phyloP scores from a whole-genome alignment of 805 yeast species.

The Osmozyma mogii region DNA sequence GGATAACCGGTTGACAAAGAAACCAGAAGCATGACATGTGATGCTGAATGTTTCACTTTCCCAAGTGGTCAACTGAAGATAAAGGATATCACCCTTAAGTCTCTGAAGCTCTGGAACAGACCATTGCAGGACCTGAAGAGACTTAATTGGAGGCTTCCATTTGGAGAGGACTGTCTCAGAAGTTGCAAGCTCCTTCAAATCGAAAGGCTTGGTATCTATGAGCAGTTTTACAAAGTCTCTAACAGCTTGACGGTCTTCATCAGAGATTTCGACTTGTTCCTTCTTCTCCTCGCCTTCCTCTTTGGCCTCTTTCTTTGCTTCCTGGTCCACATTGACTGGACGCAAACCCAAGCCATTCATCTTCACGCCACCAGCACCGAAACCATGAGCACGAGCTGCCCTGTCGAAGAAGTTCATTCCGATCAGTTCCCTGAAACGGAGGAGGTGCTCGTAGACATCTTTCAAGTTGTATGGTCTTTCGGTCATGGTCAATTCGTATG shows the following conservation, averaged over 20 bases:
- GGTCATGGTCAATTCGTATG: conserved; percentile 29
- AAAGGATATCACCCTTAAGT: conserved; percentile 70
- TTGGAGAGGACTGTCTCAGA: conserved; percentile 20
- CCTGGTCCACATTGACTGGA: conserved; percentile 9
- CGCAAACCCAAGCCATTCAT: conserved; percentile 34
- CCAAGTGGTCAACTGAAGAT: conserved; percentile 65
- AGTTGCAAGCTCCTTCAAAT: conserved; percentile 18
- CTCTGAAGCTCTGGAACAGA: conserved; percentile 66
- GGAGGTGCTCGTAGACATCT: conserved; percentile 54
- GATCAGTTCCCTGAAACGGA: conserved; percentile 52
- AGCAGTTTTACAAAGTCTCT: conserved; percentile 6
- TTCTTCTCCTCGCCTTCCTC: conserved; percentile 6
- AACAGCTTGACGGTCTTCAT: conserved; percentile 22
- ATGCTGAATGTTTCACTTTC: conserved; percentile 76
- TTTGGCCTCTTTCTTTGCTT: conserved; percentile 8
- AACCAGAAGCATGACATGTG: conserved; percentile 75
- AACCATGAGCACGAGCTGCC: conserved; percentile 32
- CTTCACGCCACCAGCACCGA: conserved; percentile 43
- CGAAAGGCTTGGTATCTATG: conserved; percentile 5
- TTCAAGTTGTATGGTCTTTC: conserved; percentile 55
- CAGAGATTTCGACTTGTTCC: conserved; percentile 12
- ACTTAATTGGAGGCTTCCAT: conserved; percentile 45
- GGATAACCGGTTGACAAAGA: conserved; percentile 66
- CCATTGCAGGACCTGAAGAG: conserved; percentile 65
- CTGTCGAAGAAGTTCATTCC: conserved; percentile 45